Evolutionary conservation across 768 basidiomycete species (phyloP), one percentile per base, ranked within the genome.

Genomic region (Kwoniella europaea): DNA sequence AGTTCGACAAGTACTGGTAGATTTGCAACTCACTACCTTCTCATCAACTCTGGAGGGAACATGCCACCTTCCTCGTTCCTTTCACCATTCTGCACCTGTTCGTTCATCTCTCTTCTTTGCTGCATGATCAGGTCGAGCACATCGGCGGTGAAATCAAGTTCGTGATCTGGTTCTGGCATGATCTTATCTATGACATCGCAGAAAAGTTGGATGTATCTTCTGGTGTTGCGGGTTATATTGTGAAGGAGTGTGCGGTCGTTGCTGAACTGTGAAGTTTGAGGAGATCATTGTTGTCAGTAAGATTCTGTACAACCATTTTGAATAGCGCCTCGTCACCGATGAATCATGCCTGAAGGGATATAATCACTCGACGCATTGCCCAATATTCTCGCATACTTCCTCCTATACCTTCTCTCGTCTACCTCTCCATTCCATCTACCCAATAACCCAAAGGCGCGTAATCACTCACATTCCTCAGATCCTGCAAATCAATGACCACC

Each of bases 101-200:
- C 89, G 77, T 98, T 98, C 69, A 93, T 88, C 82, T 97, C 92
- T 65, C 90, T 87, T 65, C 97, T 88, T 79, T 98, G 97, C 82
- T 94, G 93, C 72, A 98, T 87, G 69, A 99, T 97, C 4, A 98
- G 90, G 83, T 99, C 97, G 52, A 98, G 92, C 60, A 98, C 95
- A 83, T 99, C 97, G 72, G 93, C 92, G 52, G 93, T 89, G 72
- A 93, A 90, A 68, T 89, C 91, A 71, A 98, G 92, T 76, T 97
- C 94, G 80, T 90, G 91, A 10, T 92, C 94, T 13, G 94, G 92
- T 46, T 86, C 86, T 16, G 94, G 95, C 88, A 98, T 90, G 65
- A 96, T 87, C 72, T 89, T 88, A 86, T 99, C 97, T 65, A 98
- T 88, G 57, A 92, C 93, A 79, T 93, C 91, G 75, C 90, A 89